Evolutionary conservation across 768 basidiomycete genomes (phyloP), one percentile per base, ranked within the genome.

Genomic region (Auriscalpium microsporum): DNA sequence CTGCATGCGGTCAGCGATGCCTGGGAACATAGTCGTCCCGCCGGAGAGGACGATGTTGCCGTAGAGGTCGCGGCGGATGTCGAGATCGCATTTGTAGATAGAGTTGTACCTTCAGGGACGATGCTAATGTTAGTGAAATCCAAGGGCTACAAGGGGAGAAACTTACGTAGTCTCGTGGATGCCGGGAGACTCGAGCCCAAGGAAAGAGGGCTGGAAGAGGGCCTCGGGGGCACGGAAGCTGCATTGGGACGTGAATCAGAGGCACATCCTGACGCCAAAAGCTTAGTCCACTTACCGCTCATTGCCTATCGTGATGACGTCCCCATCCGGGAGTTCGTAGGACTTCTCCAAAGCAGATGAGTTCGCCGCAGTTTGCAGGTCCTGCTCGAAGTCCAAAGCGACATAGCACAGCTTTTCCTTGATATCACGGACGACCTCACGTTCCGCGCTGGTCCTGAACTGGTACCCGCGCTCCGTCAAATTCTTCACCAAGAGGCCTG

Each of bases 141-240:
- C 8, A 11, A 53, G 21, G 14, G 40, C 40, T 3, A 17, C 3
- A 8, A 42, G 13, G 40, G 28, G 40, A 44, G 23, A 16, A 37
- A 65, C 72, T 44, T 71, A 85, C 79, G 86, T 88, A 52, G 90
- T 92, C 77, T 94, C 90, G 75, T 94, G 90, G 66, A 84, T 81
- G 75, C 83, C 83, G 40, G 78, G 72, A 50, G 80, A 76, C 69
- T 85, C 83, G 54, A 84, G 84, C 64, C 91, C 91, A 57, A 94
- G 77, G 79, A 95, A 83, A 23, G 86, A 77, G 55, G 92, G 92
- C 75, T 92, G 88, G 89, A 94, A 95, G 71, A 95, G 83, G 16
- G 90, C 90, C 71, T 95, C 92, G 63, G 92, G 90, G 54, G 88
- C 86, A 70, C 92, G 89, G 91, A 94, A 84, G 58, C 72, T 69